phyloP scores from a whole-genome alignment of 768 basidiomycete species.

The Austroboletus eburneus region DNA sequence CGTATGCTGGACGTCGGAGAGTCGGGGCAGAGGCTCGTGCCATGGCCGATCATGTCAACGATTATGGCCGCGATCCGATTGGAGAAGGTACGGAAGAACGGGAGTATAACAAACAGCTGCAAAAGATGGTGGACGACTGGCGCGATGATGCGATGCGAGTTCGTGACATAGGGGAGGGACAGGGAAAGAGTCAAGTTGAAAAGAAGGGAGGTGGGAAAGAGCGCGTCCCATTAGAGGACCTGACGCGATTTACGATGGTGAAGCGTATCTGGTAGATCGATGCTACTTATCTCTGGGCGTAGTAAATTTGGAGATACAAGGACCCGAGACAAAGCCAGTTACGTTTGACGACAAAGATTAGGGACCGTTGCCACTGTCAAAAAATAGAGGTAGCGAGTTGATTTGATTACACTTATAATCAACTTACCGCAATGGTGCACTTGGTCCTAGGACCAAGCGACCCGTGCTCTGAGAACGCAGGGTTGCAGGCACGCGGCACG shows the following conservation, averaged over 20 bases:
- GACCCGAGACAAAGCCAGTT: no score
- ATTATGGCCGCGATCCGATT: constrained; percentile 87
- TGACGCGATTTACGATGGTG: constrained; percentile 94
- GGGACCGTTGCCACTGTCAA: no score
- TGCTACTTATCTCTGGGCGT: no score
- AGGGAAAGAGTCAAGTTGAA: neutral
- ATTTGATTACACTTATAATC: no score
- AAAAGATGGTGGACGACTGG: constrained; percentile 61
- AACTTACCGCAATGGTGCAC: no score
- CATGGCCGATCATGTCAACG: constrained; percentile 72
- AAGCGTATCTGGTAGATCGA: constrained; percentile 91
- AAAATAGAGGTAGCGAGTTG: no score
- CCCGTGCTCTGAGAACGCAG: no score
- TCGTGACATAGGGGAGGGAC: constrained; percentile 69
- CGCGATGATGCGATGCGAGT: constrained; percentile 64
- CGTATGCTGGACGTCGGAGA: constrained; percentile 72
- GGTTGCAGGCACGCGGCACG: no score
- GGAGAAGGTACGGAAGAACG: constrained; percentile 88
- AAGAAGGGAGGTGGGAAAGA: constrained; percentile 33
- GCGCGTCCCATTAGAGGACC: constrained; percentile 75
- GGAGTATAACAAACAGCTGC: constrained; percentile 81
- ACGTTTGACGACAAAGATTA: no score
- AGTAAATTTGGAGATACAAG: no score
- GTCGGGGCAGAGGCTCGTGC: constrained; percentile 76
- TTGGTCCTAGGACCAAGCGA: no score